Evolutionary conservation across 140 eudicot species (phyloP).

Genomic region (Stevia rebaudiana): DNA sequence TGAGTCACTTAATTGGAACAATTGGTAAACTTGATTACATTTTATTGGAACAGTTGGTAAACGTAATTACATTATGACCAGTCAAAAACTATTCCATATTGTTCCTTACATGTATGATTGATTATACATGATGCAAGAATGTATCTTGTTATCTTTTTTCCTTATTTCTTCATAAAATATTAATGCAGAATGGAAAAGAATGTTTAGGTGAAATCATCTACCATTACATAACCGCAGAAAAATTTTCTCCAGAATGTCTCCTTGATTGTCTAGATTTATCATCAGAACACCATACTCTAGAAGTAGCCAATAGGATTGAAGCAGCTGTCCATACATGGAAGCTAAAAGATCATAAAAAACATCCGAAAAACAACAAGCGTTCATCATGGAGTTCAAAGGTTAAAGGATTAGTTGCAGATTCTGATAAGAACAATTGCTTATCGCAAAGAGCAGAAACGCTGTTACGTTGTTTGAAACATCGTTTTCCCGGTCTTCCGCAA

Average conservation of each 20-base stretch:
- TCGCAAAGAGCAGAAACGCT: conserved; percentile 71
- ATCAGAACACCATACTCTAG: conserved; percentile 64
- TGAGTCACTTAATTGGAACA: too few relatives aligned
- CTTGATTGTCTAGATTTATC: conserved; percentile 80
- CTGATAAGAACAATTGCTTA: conserved; percentile 40
- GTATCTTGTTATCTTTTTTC: neutral
- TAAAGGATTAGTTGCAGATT: conserved; percentile 53
- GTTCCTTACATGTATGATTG: conserved; percentile 8
- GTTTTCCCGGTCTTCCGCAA: conserved; percentile 87
- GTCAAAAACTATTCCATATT: neutral
- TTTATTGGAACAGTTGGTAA: too few relatives aligned
- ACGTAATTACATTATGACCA: too few relatives aligned
- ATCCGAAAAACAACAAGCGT: conserved; percentile 38
- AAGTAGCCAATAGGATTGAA: conserved; percentile 73
- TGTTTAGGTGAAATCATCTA: conserved; percentile 79
- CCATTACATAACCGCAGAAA: conserved; percentile 63
- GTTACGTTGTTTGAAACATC: conserved; percentile 50
- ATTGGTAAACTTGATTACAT: too few relatives aligned
- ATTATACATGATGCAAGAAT: conserved; percentile 1
- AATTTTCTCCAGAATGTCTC: conserved; percentile 74
- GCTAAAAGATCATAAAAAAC: conserved; percentile 48
- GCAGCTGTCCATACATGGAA: conserved; percentile 72
- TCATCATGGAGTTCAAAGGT: conserved; percentile 64
- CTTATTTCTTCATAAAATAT: neutral
- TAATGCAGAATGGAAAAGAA: conserved; percentile 69